Conservation (phyloP, 176 grass and related monocot genomes). For the Metroxylon sagu region DNA sequence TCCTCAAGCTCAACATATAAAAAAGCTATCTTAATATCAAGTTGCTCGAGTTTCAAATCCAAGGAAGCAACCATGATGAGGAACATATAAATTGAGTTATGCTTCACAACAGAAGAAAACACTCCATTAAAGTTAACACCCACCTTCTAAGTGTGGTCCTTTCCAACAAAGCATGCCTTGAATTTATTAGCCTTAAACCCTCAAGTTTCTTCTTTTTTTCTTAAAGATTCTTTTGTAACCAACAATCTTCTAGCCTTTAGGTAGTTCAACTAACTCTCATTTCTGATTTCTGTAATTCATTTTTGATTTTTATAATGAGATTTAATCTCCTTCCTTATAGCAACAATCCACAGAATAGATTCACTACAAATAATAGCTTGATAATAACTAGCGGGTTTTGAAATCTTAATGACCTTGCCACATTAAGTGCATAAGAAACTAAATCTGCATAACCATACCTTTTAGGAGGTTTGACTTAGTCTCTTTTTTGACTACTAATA, state of each 20-base stretch:
- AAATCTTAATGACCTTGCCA: not conserved
- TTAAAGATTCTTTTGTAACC: slow-evolving; percentile 24
- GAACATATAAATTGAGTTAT: too few species aligned
- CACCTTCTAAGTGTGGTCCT: not conserved
- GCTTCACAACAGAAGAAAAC: not conserved
- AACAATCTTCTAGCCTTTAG: slow-evolving; percentile 18
- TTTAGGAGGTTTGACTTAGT: not conserved
- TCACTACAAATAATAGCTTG: not conserved
- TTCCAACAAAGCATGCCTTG: slow-evolving; percentile 15
- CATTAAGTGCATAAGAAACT: not conserved
- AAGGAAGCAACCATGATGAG: too few species aligned
- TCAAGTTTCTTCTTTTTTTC: not conserved
- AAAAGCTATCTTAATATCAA: not conserved
- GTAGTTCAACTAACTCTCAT: slow-evolving; percentile 8
- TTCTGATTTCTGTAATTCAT: slow-evolving; percentile 13
- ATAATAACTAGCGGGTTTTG: not conserved
- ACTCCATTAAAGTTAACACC: not conserved
- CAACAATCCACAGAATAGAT: not conserved
- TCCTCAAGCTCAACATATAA: not conserved
- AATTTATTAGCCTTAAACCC: not conserved
- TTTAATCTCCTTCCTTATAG: slow-evolving; percentile 15
- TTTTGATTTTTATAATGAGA: slow-evolving; percentile 10
- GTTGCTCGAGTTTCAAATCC: not conserved
- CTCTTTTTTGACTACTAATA: not conserved
- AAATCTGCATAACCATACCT: not conserved